Conservation (phyloP, 169 alveolate species). For the Sarcocystis neurona region DNA sequence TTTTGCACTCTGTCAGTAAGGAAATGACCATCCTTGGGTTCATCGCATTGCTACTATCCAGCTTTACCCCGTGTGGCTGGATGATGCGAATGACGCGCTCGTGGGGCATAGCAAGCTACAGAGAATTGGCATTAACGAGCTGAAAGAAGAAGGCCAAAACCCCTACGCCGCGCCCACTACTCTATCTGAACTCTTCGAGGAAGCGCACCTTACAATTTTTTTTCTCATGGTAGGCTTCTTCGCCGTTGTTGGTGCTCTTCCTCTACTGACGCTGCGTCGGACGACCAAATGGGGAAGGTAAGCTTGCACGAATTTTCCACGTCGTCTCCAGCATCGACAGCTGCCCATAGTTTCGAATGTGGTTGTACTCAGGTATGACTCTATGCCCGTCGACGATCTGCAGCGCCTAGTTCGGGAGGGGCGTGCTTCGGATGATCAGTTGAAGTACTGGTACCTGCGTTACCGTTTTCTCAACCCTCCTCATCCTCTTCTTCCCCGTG, state of each 20-base stretch:
- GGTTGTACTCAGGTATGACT: slow-evolving; percentile 33
- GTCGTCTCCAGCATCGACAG: neutral
- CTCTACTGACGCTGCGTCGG: slow-evolving; percentile 4
- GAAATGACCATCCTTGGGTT: slow-evolving; percentile 65
- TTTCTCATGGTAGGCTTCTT: slow-evolving; percentile 46
- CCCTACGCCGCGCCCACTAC: slow-evolving; percentile 65
- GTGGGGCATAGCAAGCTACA: slow-evolving; percentile 56
- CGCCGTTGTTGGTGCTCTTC: slow-evolving; percentile 8
- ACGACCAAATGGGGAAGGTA: slow-evolving; percentile 49
- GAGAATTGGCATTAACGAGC: slow-evolving; percentile 54
- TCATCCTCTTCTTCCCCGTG: slow-evolving; percentile 55
- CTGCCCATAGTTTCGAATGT: neutral
- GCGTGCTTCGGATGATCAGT: slow-evolving; percentile 19
- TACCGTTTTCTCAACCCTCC: slow-evolving; percentile 51
- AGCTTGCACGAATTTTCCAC: neutral
- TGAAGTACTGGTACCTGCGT: slow-evolving; percentile 50
- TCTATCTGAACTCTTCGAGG: slow-evolving; percentile 59
- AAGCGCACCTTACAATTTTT: slow-evolving; percentile 57
- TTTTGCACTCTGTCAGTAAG: slow-evolving; percentile 48
- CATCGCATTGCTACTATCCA: slow-evolving; percentile 54
- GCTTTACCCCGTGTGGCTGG: slow-evolving; percentile 51
- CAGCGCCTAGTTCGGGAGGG: slow-evolving; percentile 34
- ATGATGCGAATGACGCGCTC: slow-evolving; percentile 56
- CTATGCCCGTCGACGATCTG: slow-evolving; percentile 9
- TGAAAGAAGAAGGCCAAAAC: slow-evolving; percentile 59